Base-by-base conservation (phyloP, 768 basidiomycete species). In the Tylopilus vinaceipallidus region DNA sequence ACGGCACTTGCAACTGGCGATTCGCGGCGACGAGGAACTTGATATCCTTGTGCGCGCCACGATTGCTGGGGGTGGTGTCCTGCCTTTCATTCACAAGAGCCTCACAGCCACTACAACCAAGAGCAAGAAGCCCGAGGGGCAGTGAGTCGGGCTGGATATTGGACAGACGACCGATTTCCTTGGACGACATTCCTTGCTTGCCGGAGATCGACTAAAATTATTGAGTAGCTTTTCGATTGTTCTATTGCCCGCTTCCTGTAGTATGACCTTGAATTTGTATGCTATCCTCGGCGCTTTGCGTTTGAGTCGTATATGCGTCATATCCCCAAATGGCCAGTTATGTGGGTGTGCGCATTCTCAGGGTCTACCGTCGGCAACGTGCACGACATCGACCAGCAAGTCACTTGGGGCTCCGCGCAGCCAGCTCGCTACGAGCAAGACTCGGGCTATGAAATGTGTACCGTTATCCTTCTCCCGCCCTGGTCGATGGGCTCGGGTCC, bases 21-120 rank as follows among this genome's bases (percentile, higher is more conserved):
- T 98, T 56, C 88, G 94, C 53, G 95, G 95, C 29, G 95, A 98
- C 68, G 94, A 97, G 69, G 95, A 98, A 64, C 84, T 98, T n/a
- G 95, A 98, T 66, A 87, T 83, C 16, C 83, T 98, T 51, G 93
- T 98, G 24, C 83, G 86, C 46, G 95, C 94, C 4, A 97, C 95
- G 4, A 95, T 97, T 60, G 91, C 94, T 12, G 89, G 90, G 35
- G 89, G 89, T 64, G 89, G 90, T 67, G 90, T 91, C 3, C 63
- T 91, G 52, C 90, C 90, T 17, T 92, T 91, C 73, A 91, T 92
- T 56, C 90, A 92, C 78, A 90, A 90, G 78, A 82, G 77, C 54
- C 75, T 92, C 51, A 90, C 87, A 3, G 61, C 59, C 2, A 69
- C 72, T 22, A 74, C 72, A 38, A 67, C 70, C 42, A 82, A 82